phyloP scores from a whole-genome alignment of 129 eudicot species.

The Daucus carota region DH1_v3.0 NC_030389.2:38016001-38016500 shows the following conservation, averaged over 20 bases:
- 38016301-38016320: not conserved
- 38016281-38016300: not conserved
- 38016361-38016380: not conserved
- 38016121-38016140: too few species aligned
- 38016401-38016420: too few species aligned
- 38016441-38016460: not conserved
- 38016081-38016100: too few species aligned
- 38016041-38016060: not conserved
- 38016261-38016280: not conserved
- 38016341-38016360: not conserved
- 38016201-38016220: too few species aligned
- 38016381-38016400: not conserved
- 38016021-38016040: conserved; percentile 67
- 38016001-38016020: conserved; percentile 92
- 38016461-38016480: not conserved
- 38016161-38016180: too few species aligned
- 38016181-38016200: too few species aligned
- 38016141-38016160: too few species aligned
- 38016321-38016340: not conserved
- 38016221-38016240: too few species aligned
- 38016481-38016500: not conserved
- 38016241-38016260: not conserved
- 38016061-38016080: not conserved
- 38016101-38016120: too few species aligned
- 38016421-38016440: too few species aligned